Base-by-base conservation (phyloP, 768 basidiomycete genomes). In the Naganishia vishniacii region DNA sequence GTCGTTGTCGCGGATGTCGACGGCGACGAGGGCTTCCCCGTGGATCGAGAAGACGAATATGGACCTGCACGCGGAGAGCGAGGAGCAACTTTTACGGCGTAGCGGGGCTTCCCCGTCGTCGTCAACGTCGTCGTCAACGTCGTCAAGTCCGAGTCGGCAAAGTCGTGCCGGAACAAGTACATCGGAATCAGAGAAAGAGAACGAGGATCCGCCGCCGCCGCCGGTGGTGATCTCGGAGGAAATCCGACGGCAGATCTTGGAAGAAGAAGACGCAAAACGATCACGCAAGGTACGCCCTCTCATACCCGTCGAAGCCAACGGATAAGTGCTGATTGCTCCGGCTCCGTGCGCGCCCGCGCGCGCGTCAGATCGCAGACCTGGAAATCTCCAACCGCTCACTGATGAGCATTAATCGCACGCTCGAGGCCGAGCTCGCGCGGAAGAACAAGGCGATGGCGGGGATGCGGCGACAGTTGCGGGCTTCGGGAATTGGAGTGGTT, bases 331-430 rank as follows among this genome's bases (percentile, higher is more conserved):
- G n/a, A n/a, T 25, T 23, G 20, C n/a, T 25, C 49, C 12, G 40
- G 18, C 25, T 20, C 53, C 25, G 23, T 13, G 16, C 3, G 23
- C 18, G 5, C 29, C 7, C 32, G 34, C 41, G 28, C 11, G 11
- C 48, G 34, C 25, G 16, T 16, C 61, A 75, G 75, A 67, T 76
- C 29, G 73, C 73, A n/a, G 75, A 76, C 67, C 59, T 76, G 2
- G 75, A 76, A 48, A 76, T 76, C 42, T 72, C 71, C 1, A 76
- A 76, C 59, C 68, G 69, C 13, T 73, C 72, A 53, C 59, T 76
- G 28, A 56, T 76, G 56, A 71, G 71, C 28, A 72, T 76, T 61
- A 76, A 76, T 47, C 66, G 68, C n/a, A 68, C 69, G 8, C 61
- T 76, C 0, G 75, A 76, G 61, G 62, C 62, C n/a, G 62, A 41